Percentiles rank a stretch among this genome's conserved stretches.
Conservation (phyloP, 169 alveolate species). For the Cytauxzoon felis region DNA sequence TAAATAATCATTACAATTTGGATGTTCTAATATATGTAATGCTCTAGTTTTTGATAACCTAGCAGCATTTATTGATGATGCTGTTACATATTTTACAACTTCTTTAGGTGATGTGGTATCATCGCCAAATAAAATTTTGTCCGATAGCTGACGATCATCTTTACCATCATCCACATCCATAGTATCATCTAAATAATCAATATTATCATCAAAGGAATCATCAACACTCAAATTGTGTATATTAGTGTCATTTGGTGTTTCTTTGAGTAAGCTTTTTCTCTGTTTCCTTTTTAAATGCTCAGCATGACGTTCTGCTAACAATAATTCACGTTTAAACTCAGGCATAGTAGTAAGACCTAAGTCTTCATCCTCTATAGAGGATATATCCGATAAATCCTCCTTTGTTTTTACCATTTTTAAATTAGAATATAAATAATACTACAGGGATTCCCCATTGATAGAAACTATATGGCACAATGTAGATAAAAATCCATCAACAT, state of each 20-base stretch:
- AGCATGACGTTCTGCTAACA: constrained; percentile 74
- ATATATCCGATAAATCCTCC: constrained; percentile 12
- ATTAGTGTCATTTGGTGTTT: background rate
- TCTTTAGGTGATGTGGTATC: background rate
- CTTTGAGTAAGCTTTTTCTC: constrained; percentile 22
- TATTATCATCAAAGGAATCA: constrained; percentile 10
- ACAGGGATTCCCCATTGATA: background rate
- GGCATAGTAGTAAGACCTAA: constrained; percentile 58
- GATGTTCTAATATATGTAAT: constrained; percentile 56
- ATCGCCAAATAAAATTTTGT: background rate
- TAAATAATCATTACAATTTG: constrained; percentile 45
- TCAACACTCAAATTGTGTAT: background rate
- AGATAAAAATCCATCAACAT: background rate
- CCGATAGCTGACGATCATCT: background rate
- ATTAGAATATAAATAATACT: background rate
- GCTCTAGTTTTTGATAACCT: constrained; percentile 37
- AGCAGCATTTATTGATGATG: constrained; percentile 32
- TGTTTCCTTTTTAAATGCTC: constrained; percentile 52
- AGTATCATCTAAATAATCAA: background rate
- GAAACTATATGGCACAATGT: too few relatives aligned
- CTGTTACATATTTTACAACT: constrained; percentile 1
- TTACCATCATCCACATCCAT: constrained; percentile 12
- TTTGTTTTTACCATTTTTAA: background rate
- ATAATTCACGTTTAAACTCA: constrained; percentile 68
- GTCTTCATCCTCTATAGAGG: constrained; percentile 27